Evolutionary conservation across 345 rosid species (phyloP), one percentile per base, ranked within the genome.

Genomic region (Corchorus olitorius): DNA sequence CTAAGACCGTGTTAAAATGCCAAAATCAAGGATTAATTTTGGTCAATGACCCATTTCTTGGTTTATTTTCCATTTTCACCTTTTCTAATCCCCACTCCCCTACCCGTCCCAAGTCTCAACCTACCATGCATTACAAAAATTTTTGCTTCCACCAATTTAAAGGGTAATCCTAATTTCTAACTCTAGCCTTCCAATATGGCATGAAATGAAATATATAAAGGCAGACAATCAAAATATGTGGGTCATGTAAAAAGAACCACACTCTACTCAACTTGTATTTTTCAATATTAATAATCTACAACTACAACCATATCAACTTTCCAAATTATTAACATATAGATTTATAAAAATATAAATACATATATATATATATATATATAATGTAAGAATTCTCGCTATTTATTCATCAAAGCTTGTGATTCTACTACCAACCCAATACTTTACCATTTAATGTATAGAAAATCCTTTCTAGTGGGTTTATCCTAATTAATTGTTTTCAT

Each of bases 391-490:
- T 17, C 10, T 7, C 8, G 7, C 10, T 1, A 43, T 43, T 4
- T n/a, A n/a, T n/a, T n/a, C 1, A 35, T 63, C 2, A 2, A 37
- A 37, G 9, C 15, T 37, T 63, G 14, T 19, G 45, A 63, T 12
- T 19, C 22, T 63, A 46, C 27, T n/a, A n/a, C n/a, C 55, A 14
- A 67, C 55, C 55, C 39, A 43, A 20, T 43, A 39, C 41, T 66
- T 45, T 66, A 1, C 54, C 19, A 16, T 20, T n/a, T 45, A 45
- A 13, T 9, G 6, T 20, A 12, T 13, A 10, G 54, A 22, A 45
- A 66, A 45, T 66, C 35, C 9, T 19, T 66, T 66, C 71, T 19
- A 11, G 71, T 66, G 71, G 71, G 54, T 66, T 66, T 66, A 5
- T 43, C 48, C 8, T 43, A n/a, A n/a, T n/a, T n/a, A 20, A 39